These are phyloP conservation scores for Linderina pennispora DNA, from an alignment of 192 early-diverging fungal genomes.

Conservation along the genomic window DNA sequence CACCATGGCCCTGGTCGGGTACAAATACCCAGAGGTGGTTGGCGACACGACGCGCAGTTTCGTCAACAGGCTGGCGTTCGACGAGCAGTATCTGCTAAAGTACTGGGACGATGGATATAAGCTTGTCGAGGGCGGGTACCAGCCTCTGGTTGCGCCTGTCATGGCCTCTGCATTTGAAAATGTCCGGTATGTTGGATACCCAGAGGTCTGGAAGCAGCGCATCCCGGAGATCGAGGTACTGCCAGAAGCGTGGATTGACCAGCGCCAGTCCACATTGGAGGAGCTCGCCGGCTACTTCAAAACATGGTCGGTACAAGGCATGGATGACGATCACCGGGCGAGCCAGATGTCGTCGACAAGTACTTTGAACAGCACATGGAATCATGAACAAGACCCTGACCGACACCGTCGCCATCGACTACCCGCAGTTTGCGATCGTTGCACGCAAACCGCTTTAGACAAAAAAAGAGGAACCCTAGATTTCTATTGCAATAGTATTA, in stretches of 20 bases:
- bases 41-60: constrained; percentile 11
- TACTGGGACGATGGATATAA: constrained; percentile 21
- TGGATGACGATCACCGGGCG: constrained; percentile 12
- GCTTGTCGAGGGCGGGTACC: constrained; percentile 10
- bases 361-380: too few species aligned
- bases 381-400: neutral
- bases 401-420: constrained; percentile 4
- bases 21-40: constrained; percentile 16
- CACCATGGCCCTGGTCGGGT: constrained; percentile 30
- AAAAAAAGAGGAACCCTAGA: too few species aligned
- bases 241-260: constrained; percentile 16
- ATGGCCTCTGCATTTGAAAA: constrained; percentile 1
- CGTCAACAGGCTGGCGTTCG: constrained; percentile 11
- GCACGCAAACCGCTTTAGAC: constrained; percentile 10
- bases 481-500: too few species aligned
- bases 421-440: constrained; percentile 30
- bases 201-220: neutral
- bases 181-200: constrained; percentile 9
- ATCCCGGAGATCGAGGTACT: neutral
- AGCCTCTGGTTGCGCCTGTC: neutral
- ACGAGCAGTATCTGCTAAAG: neutral
- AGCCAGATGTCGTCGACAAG: too few species aligned
- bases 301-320: constrained; percentile 34
- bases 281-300: constrained; percentile 13
- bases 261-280: constrained; percentile 5